Evolutionary conservation across 2,329 filamentous ascomycete genomes (phyloP).

Genomic region (Pochonia chlamydosporia): DNA sequence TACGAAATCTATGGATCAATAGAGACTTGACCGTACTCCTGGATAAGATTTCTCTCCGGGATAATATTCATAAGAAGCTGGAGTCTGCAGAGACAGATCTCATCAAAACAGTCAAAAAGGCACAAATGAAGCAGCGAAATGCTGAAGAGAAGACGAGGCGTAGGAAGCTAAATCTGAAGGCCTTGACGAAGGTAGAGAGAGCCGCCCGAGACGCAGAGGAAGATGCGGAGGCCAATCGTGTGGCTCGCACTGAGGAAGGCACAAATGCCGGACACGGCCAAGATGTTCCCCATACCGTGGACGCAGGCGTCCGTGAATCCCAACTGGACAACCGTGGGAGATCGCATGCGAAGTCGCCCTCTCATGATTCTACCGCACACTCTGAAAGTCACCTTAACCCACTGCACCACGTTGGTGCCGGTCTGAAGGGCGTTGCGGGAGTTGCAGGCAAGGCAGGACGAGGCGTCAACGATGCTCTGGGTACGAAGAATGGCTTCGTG

Average conservation of each 20-base stretch:
- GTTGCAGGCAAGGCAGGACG: slow-evolving; percentile 39
- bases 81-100: slow-evolving; percentile 82
- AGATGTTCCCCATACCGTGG: slow-evolving; percentile 46
- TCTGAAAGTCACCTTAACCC: slow-evolving; percentile 20
- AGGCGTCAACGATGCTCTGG: slow-evolving; percentile 46
- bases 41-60: slow-evolving; percentile 74
- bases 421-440: slow-evolving; percentile 38
- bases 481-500: slow-evolving; percentile 50
- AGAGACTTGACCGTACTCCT: slow-evolving; percentile 77
- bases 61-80: slow-evolving; percentile 63
- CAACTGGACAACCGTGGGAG: slow-evolving; percentile 10
- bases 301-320: slow-evolving; percentile 38
- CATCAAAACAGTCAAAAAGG: slow-evolving; percentile 72
- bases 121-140: slow-evolving; percentile 62
- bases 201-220: slow-evolving; percentile 39
- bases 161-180: slow-evolving; percentile 42
- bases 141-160: slow-evolving; percentile 60
- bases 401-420: slow-evolving; percentile 42
- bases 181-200: slow-evolving; percentile 45
- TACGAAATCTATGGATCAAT: slow-evolving; percentile 96
- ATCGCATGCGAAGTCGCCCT: not conserved
- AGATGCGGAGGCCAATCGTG: slow-evolving; percentile 43
- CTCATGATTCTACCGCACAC: slow-evolving; percentile 7
- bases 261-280: slow-evolving; percentile 47
- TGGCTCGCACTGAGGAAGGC: slow-evolving; percentile 45